Percentiles rank a stretch among this genome's conserved stretches.
Conservation (phyloP, 2,329 filamentous ascomycete genomes). For the Calonectria hawksworthii region DNA sequence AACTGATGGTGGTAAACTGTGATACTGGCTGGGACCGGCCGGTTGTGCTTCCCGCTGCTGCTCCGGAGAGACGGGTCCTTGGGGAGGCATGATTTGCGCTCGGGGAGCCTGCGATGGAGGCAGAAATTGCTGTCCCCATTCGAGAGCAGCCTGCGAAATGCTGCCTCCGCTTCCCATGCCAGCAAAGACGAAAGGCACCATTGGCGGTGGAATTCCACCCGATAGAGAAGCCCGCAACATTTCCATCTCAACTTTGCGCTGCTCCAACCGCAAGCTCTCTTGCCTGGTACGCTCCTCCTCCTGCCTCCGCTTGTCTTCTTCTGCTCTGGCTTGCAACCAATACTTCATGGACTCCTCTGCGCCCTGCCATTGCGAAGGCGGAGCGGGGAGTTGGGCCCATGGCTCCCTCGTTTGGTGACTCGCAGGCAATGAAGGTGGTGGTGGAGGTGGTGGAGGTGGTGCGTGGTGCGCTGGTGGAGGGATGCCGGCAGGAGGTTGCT, state of each 20-base stretch:
- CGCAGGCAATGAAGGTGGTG: slow-evolving; percentile 44
- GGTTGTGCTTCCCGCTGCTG: slow-evolving; percentile 66
- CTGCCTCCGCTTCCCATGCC: slow-evolving; percentile 74
- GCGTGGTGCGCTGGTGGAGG: slow-evolving; percentile 47
- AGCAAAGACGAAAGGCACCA: slow-evolving; percentile 82
- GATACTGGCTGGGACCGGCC: slow-evolving; percentile 59
- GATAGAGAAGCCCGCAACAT: slow-evolving; percentile 79
- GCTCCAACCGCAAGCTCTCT: slow-evolving; percentile 78
- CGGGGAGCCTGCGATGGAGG: slow-evolving; percentile 63
- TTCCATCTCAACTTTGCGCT: slow-evolving; percentile 79
- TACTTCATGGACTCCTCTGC: slow-evolving; percentile 79
- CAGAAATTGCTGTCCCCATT: slow-evolving; percentile 78
- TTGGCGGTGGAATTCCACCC: slow-evolving; percentile 79
- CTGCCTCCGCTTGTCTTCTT: slow-evolving; percentile 80
- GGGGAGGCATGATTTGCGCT: slow-evolving; percentile 65
- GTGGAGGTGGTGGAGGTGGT: slow-evolving; percentile 48
- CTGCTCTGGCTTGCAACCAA: slow-evolving; percentile 79
- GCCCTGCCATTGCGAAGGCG: slow-evolving; percentile 76
- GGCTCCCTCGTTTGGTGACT: slow-evolving; percentile 53
- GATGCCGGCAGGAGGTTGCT: slow-evolving; percentile 52
- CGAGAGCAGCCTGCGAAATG: slow-evolving; percentile 72
- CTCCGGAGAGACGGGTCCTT: slow-evolving; percentile 66
- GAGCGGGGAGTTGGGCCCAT: slow-evolving; percentile 71
- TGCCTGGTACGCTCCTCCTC: slow-evolving; percentile 79
- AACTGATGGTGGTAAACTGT: slow-evolving; percentile 51